phyloP scores from a whole-genome alignment of 768 basidiomycete genomes.

The Amyloporia xantha region DNA sequence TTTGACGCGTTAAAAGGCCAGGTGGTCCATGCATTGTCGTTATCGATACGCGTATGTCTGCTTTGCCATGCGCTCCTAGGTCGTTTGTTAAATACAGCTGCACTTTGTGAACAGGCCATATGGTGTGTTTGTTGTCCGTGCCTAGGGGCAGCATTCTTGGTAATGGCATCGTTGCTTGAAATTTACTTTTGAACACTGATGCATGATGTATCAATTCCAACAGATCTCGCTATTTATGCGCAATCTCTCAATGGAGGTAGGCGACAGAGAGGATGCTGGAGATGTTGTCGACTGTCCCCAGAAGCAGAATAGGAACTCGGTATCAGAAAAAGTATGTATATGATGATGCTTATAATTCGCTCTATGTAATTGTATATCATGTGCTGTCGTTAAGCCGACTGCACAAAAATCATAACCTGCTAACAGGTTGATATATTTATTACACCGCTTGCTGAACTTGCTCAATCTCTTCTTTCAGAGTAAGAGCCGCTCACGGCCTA shows the following conservation, averaged over 20 bases:
- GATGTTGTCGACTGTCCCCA: slow-evolving; percentile 3
- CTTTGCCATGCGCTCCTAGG: neutral
- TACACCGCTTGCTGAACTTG: no score
- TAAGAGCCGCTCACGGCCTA: no score
- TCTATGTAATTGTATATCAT: no score
- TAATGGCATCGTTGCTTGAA: slow-evolving; percentile 28
- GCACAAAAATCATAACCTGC: no score
- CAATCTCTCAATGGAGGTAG: slow-evolving; percentile 13
- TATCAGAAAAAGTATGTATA: no score
- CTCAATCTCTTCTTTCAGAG: no score
- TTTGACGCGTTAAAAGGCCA: slow-evolving; percentile 38
- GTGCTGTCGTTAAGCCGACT: no score
- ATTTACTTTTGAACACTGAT: slow-evolving; percentile 4
- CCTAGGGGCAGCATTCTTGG: slow-evolving; percentile 57
- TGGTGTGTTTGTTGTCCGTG: slow-evolving; percentile 72
- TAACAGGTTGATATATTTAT: no score
- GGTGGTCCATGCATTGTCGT: slow-evolving; percentile 48
- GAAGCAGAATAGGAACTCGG: no score
- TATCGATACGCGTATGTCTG: slow-evolving; percentile 51
- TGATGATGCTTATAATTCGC: no score
- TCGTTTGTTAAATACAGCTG: neutral
- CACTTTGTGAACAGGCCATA: slow-evolving; percentile 40
- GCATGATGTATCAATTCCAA: no score
- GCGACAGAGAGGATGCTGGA: slow-evolving; percentile 7
- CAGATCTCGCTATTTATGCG: slow-evolving; percentile 24